These are phyloP conservation scores for Tolypocladium capitatum DNA, from an alignment of 2,329 filamentous ascomycete species.

Conservation along the genomic window DNA sequence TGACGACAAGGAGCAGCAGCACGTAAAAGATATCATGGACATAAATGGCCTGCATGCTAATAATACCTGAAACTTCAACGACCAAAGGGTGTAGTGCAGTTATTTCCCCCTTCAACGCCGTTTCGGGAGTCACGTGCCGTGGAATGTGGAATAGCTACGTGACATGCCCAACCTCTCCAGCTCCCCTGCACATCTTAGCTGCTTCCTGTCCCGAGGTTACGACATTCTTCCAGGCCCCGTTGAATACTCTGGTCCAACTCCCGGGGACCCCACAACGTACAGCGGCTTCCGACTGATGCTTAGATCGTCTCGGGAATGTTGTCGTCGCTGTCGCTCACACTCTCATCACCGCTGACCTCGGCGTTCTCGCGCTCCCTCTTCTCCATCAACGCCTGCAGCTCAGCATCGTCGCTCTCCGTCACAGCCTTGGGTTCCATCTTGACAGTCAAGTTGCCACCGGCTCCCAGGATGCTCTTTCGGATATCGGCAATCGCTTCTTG, in stretches of 20 bases:
- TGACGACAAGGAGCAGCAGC: not conserved
- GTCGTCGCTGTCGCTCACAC: conserved; percentile 89
- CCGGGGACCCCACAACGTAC: not conserved
- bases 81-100: not conserved
- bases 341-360: conserved; percentile 95
- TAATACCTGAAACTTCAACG: not conserved
- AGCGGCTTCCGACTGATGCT: conserved; percentile 1
- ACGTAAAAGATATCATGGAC: not conserved
- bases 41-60: not conserved
- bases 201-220: not conserved
- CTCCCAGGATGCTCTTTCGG: conserved; percentile 60
- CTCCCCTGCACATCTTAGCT: not conserved
- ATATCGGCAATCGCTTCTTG: conserved; percentile 87
- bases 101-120: not conserved
- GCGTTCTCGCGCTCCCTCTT: conserved; percentile 97
- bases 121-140: conserved; percentile 1
- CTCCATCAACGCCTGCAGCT: conserved; percentile 96
- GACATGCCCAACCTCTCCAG: not conserved
- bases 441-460: conserved; percentile 69
- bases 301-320: conserved; percentile 38
- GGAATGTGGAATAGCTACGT: conserved; percentile 1
- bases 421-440: conserved; percentile 99
- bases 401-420: conserved; percentile 94
- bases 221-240: not conserved
- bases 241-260: not conserved